Percentiles rank a stretch among this genome's conserved stretches.
Conservation (phyloP, 1,139 yeast genomes). For the Petasospora fabianii region DNA sequence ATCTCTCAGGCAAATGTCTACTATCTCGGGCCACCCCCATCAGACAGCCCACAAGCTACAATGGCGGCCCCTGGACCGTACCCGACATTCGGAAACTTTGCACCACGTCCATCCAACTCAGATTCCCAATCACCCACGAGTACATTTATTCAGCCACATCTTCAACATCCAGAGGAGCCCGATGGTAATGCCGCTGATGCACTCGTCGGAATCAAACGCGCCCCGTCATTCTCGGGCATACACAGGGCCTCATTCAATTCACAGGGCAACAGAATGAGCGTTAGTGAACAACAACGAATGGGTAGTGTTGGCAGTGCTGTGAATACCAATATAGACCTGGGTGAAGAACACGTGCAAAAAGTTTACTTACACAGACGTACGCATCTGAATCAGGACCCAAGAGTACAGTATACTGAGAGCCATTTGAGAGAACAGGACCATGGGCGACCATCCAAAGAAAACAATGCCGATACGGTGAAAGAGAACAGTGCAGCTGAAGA, state of each 20-base stretch:
- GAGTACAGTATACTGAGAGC: conserved; percentile 3
- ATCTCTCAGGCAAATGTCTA: conserved; percentile 13
- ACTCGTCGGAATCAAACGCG: conserved; percentile 2
- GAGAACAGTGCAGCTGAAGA: too few relatives aligned
- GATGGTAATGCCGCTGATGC: conserved; percentile 2
- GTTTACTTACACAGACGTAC: conserved; percentile 12
- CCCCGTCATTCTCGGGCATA: not conserved
- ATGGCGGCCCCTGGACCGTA: too few relatives aligned
- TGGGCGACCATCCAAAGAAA: not conserved
- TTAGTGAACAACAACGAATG: not conserved
- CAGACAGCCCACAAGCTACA: too few relatives aligned
- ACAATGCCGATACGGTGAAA: too few relatives aligned
- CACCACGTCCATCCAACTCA: not conserved
- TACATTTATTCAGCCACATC: not conserved
- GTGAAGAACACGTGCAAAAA: conserved; percentile 6
- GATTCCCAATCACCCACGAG: not conserved
- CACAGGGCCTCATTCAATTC: not conserved
- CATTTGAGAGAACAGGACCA: not conserved
- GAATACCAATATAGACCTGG: too few relatives aligned
- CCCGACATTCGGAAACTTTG: not conserved
- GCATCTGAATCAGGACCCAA: conserved; percentile 1
- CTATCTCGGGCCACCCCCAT: conserved; percentile 8
- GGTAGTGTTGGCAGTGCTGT: conserved; percentile 1
- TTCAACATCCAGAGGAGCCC: too few relatives aligned
- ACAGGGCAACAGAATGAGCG: not conserved